These are phyloP conservation scores for Gypsophila paniculata DNA, from an alignment of 179 eudicot genomes.

Conservation along the genomic window DNA sequence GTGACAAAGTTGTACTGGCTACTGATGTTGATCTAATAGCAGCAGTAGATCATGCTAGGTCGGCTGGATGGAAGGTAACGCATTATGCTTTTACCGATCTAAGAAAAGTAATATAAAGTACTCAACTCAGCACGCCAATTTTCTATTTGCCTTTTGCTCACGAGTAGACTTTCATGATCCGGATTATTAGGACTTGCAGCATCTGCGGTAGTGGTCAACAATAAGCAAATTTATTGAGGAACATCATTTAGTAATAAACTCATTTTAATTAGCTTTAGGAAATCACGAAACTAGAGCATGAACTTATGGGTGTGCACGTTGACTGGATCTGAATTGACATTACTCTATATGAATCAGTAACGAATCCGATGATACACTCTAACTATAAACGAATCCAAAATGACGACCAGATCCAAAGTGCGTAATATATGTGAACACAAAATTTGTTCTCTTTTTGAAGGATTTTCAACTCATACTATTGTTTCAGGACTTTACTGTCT, in stretches of 20 bases:
- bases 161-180: too few species aligned
- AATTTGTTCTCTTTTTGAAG: background rate
- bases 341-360: too few species aligned
- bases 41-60: conserved; percentile 89
- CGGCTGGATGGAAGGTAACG: conserved; percentile 89
- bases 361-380: background rate
- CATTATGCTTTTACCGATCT: conserved; percentile 3
- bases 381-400: background rate
- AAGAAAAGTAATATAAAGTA: background rate
- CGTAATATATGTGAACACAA: background rate
- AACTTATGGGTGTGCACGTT: background rate
- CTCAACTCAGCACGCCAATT: too few species aligned
- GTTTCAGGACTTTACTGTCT: background rate
- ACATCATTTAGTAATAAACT: too few species aligned
- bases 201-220: too few species aligned
- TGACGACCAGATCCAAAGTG: background rate
- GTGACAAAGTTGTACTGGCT: conserved; percentile 81
- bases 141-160: too few species aligned
- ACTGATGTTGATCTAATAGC: conserved; percentile 85
- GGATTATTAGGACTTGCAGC: too few species aligned
- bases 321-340: background rate
- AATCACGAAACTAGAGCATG: background rate
- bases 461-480: background rate
- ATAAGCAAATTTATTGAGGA: too few species aligned
- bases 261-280: background rate